Evolutionary conservation across 176 grass and related monocot genomes (phyloP).

Genomic region (Oryza longistaminata): DNA sequence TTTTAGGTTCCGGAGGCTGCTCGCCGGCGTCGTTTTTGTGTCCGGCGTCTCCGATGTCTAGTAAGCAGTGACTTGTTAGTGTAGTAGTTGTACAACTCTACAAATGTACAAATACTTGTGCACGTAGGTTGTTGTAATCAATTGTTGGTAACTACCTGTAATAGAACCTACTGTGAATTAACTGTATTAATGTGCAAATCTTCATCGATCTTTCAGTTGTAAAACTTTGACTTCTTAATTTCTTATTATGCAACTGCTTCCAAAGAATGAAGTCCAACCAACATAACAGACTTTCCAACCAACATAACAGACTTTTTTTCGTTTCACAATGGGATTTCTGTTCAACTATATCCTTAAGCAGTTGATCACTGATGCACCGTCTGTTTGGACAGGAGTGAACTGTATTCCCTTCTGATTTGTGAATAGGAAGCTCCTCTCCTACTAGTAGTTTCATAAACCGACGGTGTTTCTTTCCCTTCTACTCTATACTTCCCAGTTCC

Average conservation of each 20-base stretch:
- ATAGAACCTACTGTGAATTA: not conserved
- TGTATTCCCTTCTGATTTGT: too few species aligned
- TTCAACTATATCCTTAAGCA: not conserved
- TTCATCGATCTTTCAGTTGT: not conserved
- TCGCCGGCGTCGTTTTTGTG: conserved; percentile 24
- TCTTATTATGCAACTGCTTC: not conserved
- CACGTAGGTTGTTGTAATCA: not conserved
- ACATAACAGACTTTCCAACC: not conserved
- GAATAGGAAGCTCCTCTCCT: too few species aligned
- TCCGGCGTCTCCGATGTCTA: not conserved
- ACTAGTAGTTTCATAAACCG: too few species aligned
- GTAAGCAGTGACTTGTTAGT: not conserved
- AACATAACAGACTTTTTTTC: not conserved
- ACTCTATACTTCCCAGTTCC: too few species aligned
- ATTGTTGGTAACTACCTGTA: not conserved
- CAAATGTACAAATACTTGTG: not conserved
- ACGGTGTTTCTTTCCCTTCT: too few species aligned
- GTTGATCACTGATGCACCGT: too few species aligned
- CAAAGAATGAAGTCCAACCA: too few species aligned
- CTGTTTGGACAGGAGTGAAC: too few species aligned
- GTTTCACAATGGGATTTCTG: not conserved
- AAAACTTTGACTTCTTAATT: not conserved
- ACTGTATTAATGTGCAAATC: not conserved
- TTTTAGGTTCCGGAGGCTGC: not conserved
- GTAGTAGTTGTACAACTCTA: not conserved